These are phyloP conservation scores for Polytrichum formosum DNA, from an alignment of 225 moss, liverwort and hornwort species.

Conservation along the genomic window DNA sequence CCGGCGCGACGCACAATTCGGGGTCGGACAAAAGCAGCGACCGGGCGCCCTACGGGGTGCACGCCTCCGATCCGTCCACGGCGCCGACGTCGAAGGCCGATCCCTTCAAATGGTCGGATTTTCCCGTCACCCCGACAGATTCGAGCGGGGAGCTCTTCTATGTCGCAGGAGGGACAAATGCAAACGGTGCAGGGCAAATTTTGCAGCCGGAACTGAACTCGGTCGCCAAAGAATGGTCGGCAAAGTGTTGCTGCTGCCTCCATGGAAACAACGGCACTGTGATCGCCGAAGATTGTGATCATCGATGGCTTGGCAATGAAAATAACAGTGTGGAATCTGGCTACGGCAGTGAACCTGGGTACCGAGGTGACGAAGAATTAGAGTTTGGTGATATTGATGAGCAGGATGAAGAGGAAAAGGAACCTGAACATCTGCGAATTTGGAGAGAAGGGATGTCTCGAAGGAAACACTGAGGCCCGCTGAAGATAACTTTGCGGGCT, in stretches of 20 bases:
- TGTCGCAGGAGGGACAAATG: conserved; percentile 14
- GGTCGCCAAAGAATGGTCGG: conserved; percentile 42
- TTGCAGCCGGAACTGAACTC: conserved; percentile 37
- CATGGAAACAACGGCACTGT: conserved; percentile 15
- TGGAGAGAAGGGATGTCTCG: conserved; percentile 42
- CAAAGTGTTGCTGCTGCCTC: conserved; percentile 23
- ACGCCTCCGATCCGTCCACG: conserved; percentile 52
- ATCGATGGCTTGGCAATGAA: conserved; percentile 40
- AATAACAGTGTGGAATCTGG: conserved; percentile 37
- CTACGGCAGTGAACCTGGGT: conserved; percentile 59
- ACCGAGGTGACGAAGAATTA: conserved; percentile 49
- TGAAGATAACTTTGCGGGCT: too few species aligned
- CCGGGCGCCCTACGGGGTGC: conserved; percentile 43
- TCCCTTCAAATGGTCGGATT: conserved; percentile 54
- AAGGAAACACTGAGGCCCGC: neutral
- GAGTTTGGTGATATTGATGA: conserved; percentile 53
- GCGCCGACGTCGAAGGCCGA: conserved; percentile 54
- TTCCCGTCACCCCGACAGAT: conserved; percentile 49
- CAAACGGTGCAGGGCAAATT: conserved; percentile 15
- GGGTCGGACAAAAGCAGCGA: conserved; percentile 57
- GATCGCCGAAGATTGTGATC: conserved; percentile 33
- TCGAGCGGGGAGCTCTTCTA: conserved; percentile 55
- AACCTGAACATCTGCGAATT: conserved; percentile 45
- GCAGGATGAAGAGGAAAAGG: conserved; percentile 56
- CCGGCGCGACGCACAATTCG: conserved; percentile 36